phyloP scores from a whole-genome alignment of 352 stramenopile genomes.

The Pythium monospermum region DNA sequence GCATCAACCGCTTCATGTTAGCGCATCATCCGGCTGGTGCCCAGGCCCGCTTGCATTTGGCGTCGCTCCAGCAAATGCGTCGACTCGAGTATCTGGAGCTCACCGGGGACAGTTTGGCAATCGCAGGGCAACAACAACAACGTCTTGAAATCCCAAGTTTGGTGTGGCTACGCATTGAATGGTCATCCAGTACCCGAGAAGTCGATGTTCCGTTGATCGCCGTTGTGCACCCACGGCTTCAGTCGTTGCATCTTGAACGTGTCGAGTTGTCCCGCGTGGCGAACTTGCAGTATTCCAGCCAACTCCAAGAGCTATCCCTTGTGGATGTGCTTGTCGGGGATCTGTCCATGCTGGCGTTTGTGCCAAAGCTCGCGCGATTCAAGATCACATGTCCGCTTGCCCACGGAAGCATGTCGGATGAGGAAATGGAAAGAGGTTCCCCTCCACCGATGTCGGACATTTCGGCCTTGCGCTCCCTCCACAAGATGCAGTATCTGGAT shows the following conservation, averaged over 20 bases:
- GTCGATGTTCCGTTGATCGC: background rate
- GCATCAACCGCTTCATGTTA: no score
- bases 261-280: background rate
- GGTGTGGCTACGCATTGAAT: constrained; percentile 4
- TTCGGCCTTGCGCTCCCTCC: background rate
- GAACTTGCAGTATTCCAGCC: background rate
- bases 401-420: background rate
- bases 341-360: background rate
- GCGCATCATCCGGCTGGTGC: no score
- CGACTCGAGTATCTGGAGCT: no score
- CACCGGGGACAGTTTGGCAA: no score
- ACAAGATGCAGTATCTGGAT: constrained; percentile 1
- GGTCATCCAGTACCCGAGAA: background rate
- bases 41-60: no score
- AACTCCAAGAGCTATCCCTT: constrained; percentile 4
- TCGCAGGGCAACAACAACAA: no score
- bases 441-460: background rate
- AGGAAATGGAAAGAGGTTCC: background rate
- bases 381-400: constrained; percentile 1
- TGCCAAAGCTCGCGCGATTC: background rate
- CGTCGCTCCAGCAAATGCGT: no score
- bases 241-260: no score
- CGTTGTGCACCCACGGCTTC: background rate
- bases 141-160: background rate
- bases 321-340: constrained; percentile 1